Evolutionary conservation across 805 yeast species (phyloP).

Genomic region (Schizosaccharomyces osmophilus): DNA sequence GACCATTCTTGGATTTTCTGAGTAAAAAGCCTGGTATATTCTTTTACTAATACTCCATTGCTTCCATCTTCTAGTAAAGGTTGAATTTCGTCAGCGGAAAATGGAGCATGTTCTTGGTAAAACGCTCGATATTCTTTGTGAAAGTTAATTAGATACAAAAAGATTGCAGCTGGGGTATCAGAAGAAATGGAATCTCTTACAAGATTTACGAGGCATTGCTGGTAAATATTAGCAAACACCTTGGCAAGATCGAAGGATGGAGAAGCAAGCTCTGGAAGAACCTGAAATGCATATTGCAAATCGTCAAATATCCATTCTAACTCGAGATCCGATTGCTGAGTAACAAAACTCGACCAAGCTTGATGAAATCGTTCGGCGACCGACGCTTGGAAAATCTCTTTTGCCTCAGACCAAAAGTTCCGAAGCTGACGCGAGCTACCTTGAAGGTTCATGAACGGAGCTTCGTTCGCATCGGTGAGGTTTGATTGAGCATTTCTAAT

Average conservation of each 20-base stretch:
- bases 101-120: conserved; percentile 26
- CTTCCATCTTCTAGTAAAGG: conserved; percentile 47
- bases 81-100: conserved; percentile 22
- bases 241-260: conserved; percentile 46
- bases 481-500: conserved; percentile 17
- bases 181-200: neutral
- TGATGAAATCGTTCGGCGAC: conserved; percentile 6
- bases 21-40: conserved; percentile 48
- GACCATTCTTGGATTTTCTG: conserved; percentile 72
- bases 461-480: neutral
- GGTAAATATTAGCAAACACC: conserved; percentile 21
- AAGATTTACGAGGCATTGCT: neutral
- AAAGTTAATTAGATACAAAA: conserved; percentile 50
- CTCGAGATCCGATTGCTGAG: conserved; percentile 32
- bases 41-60: conserved; percentile 49
- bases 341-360: conserved; percentile 42
- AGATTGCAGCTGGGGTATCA: conserved; percentile 58
- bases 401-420: neutral
- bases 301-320: conserved; percentile 55
- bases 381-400: conserved; percentile 6
- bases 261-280: conserved; percentile 40
- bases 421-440: neutral
- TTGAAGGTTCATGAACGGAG: conserved; percentile 4
- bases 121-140: conserved; percentile 42
- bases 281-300: conserved; percentile 35